phyloP scores from a whole-genome alignment of 306 rosid species.

The Prunus persica region DNA sequence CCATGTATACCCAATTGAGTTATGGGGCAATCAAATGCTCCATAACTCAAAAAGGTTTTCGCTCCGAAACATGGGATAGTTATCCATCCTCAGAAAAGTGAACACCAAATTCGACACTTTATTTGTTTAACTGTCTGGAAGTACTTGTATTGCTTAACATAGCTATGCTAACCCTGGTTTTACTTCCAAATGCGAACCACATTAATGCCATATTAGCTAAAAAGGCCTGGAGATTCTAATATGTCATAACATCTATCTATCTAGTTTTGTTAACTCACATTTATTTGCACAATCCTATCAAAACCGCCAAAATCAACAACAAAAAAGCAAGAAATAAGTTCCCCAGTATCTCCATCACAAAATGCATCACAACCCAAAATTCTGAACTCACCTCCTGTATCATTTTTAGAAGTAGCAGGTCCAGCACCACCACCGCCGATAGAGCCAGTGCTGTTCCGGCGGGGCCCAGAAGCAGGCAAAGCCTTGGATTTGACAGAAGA shows the following conservation, averaged over 20 bases:
- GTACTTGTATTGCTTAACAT: background rate
- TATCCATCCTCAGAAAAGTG: slow-evolving; percentile 2
- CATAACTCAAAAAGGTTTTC: background rate
- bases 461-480: slow-evolving; percentile 50
- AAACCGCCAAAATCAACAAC: background rate
- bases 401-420: slow-evolving; percentile 48
- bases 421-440: slow-evolving; percentile 19
- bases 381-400: slow-evolving; percentile 55
- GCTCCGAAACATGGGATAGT: background rate
- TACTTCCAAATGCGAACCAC: slow-evolving; percentile 15
- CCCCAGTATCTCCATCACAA: slow-evolving; percentile 22
- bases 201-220: background rate
- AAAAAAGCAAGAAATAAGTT: background rate
- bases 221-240: background rate
- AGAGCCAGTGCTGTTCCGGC: slow-evolving; percentile 74
- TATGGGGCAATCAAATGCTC: background rate
- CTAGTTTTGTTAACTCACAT: slow-evolving; percentile 1
- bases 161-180: slow-evolving; percentile 4
- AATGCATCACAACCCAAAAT: background rate
- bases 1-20: background rate
- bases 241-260: background rate
- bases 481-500: slow-evolving; percentile 58
- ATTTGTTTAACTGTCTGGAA: background rate
- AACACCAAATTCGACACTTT: background rate
- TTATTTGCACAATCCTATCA: background rate